phyloP scores from a whole-genome alignment of 352 stramenopile genomes.

The Phytophthora hybrid region DNA sequence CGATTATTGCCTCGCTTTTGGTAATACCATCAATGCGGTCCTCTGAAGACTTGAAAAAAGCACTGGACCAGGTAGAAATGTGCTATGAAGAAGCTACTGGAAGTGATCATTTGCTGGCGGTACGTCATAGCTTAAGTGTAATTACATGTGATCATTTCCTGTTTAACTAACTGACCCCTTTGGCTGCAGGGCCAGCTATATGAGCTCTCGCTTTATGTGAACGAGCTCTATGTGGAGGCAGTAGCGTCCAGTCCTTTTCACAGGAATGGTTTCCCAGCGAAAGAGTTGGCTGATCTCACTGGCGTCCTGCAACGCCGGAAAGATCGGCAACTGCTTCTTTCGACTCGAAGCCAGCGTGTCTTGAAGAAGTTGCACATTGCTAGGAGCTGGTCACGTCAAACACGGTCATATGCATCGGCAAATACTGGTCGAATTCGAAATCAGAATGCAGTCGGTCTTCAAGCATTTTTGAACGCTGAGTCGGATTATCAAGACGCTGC shows the following conservation, averaged over 20 bases:
- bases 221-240: conserved; percentile 59
- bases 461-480: conserved; percentile 22
- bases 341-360: conserved; percentile 41
- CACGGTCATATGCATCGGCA: conserved; percentile 5
- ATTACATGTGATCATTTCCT: neutral
- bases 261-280: conserved; percentile 16
- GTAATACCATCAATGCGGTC: conserved; percentile 44
- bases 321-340: conserved; percentile 47
- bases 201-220: conserved; percentile 42
- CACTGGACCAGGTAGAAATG: conserved; percentile 29
- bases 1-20: conserved; percentile 37
- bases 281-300: conserved; percentile 36
- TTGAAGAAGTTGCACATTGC: conserved; percentile 49
- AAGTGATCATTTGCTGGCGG: conserved; percentile 39
- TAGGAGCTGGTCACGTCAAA: conserved; percentile 25
- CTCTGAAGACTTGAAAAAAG: conserved; percentile 33
- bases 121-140: conserved; percentile 19
- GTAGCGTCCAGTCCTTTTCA: conserved; percentile 58
- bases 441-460: neutral
- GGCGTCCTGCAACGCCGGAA: conserved; percentile 41
- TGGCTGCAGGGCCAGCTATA: conserved; percentile 45
- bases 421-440: conserved; percentile 5
- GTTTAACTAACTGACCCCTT: neutral
- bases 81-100: conserved; percentile 40
- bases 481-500: conserved; percentile 2